Base-by-base conservation (phyloP, 768 basidiomycete genomes). In the Suillus luteus region DNA sequence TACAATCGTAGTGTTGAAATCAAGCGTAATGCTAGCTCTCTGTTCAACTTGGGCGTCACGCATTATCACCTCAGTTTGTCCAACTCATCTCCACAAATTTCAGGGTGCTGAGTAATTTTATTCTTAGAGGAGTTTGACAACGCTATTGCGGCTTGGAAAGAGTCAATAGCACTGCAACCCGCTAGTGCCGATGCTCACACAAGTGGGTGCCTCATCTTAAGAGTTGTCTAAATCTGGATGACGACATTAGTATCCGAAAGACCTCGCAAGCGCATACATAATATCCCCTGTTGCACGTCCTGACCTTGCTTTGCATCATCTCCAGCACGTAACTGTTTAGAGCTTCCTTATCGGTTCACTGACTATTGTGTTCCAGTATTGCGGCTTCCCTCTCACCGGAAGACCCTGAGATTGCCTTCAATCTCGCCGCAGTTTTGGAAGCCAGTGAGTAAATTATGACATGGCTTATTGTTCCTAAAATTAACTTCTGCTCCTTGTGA, bases 381-480 rank as follows among this genome's bases (percentile, higher is more conserved):
- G 93, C 93, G 57, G 82, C 87, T 51, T 86, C 88, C n/a, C 83
- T 95, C 69, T 84, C 89, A 64, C 93, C 93, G 54, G 90, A 93
- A 75, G 93, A 95, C 80, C 88, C 91, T 74, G 93, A 95, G 75
- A 93, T 95, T 71, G 88, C 91, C 17, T 95, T 94, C 82, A 95
- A 95, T 79, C 85, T 93, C 64, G 93, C 91, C 59, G 93, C 92
- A 52, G 92, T 95, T 69, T 82, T 95, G 65, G 93, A 95, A 87
- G 93, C 93, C 62, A 86, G 93, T 92, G 69, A 69, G 88, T 82
- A 62, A 64, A 70, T 46, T 58, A 62, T 66, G 68, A 62, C 65
- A 64, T 65, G 64, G 64, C 72, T 73, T 73, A 76, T 76, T 79
- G 74, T 77, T 69, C 68, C 70, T 70, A 72, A 72, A 75, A 67